A percentile compares a stretch with the other conserved stretches of the same genome.
These are phyloP conservation scores for Penicillium argentinense DNA, from an alignment of 495 filamentous ascomycete species.

Conservation along the genomic window DNA sequence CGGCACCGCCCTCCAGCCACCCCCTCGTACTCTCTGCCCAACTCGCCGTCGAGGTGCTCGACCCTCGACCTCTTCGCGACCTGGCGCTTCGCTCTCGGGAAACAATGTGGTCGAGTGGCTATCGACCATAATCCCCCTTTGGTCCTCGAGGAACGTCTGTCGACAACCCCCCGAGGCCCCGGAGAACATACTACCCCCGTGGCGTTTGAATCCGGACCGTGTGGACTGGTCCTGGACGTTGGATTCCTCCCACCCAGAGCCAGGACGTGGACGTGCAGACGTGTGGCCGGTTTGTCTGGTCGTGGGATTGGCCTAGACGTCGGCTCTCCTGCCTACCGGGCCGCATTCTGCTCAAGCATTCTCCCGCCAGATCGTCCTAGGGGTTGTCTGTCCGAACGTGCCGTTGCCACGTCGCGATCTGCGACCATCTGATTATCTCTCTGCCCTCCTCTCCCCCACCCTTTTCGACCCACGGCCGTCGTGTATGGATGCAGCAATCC, in stretches of 20 bases:
- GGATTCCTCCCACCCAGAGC: too few relatives aligned
- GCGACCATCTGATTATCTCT: slow-evolving; percentile 8
- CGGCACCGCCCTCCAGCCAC: not conserved
- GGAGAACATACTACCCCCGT: slow-evolving; percentile 12
- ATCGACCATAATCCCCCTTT: slow-evolving; percentile 31
- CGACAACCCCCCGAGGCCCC: too few relatives aligned
- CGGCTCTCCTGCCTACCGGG: slow-evolving; percentile 4
- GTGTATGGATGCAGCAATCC: slow-evolving; percentile 42
- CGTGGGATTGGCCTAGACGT: too few relatives aligned
- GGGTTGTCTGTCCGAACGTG: not conserved
- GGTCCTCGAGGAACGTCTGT: slow-evolving; percentile 18
- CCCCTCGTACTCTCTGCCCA: slow-evolving; percentile 4
- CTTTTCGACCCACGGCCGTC: slow-evolving; percentile 11
- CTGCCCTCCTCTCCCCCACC: slow-evolving; percentile 4
- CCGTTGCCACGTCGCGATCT: not conserved
- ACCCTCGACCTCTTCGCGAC: slow-evolving; percentile 1
- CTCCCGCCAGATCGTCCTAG: not conserved
- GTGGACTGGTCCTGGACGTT: slow-evolving; percentile 5
- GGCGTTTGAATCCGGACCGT: slow-evolving; percentile 22
- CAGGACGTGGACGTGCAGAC: too few relatives aligned
- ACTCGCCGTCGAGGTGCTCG: too few relatives aligned
- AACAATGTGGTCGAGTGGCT: slow-evolving; percentile 39
- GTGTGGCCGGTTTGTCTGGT: too few relatives aligned
- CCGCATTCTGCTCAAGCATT: slow-evolving; percentile 2
- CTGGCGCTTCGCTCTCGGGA: slow-evolving; percentile 20